These are phyloP conservation scores for Pythium rishiriense DNA, from an alignment of 352 stramenopile species.

Conservation along the genomic window DNA sequence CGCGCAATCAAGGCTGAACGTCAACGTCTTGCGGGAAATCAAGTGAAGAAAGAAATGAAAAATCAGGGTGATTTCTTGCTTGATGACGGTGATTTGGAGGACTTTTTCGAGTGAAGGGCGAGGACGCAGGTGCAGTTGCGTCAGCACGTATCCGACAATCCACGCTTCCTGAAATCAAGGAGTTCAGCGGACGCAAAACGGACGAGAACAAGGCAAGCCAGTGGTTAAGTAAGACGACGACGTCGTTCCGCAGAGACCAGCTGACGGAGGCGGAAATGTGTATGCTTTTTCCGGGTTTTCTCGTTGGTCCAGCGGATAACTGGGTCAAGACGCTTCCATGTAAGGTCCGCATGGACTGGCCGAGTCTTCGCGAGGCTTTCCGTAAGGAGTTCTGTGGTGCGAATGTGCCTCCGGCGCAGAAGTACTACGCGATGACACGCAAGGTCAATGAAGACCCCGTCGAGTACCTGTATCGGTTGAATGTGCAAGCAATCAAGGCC, in stretches of 20 bases:
- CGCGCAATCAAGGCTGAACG: not conserved
- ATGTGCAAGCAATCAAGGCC: constrained; percentile 7
- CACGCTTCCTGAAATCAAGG: not conserved
- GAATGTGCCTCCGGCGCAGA: not conserved
- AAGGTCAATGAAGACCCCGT: constrained; percentile 6
- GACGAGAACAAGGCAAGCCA: constrained; percentile 1
- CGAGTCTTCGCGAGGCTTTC: not conserved
- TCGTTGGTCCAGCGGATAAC: not conserved
- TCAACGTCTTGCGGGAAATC: not conserved
- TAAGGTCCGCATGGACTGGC: not conserved
- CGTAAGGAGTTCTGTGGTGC: constrained; percentile 1
- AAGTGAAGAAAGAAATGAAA: constrained; percentile 1
- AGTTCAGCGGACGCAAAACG: not conserved
- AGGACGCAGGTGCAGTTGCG: not conserved
- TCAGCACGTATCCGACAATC: not conserved
- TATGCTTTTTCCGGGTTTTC: not conserved
- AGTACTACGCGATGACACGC: constrained; percentile 7
- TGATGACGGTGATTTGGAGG: not conserved
- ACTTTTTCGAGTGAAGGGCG: not conserved
- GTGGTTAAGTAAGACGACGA: not conserved
- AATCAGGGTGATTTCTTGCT: constrained; percentile 1
- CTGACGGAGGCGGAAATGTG: not conserved
- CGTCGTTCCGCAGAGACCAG: not conserved
- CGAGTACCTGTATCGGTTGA: constrained; percentile 10
- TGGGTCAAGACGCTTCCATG: constrained; percentile 1